phyloP scores from a whole-genome alignment of 106 monocot genomes.

The Platanthera guangdongensis region DNA sequence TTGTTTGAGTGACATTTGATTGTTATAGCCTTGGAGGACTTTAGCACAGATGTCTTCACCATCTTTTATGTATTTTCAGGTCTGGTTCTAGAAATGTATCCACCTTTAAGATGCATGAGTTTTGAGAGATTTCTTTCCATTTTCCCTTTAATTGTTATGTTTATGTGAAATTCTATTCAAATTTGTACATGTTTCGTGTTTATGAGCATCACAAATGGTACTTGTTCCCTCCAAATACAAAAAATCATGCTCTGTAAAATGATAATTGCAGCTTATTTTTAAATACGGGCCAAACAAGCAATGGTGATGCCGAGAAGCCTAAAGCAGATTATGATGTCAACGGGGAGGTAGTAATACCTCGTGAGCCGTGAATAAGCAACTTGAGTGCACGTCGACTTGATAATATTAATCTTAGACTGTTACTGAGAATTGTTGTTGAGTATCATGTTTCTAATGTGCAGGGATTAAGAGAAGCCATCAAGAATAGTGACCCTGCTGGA shows the following conservation, averaged over 20 bases:
- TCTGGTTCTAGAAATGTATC: not conserved
- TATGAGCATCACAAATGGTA: not conserved
- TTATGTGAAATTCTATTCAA: not conserved
- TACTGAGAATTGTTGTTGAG: not conserved
- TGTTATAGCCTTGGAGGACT: not conserved
- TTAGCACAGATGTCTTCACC: not conserved
- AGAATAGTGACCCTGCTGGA: slow-evolving; percentile 54
- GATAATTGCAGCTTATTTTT: slow-evolving; percentile 58
- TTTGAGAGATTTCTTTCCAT: not conserved
- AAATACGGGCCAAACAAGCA: slow-evolving; percentile 46
- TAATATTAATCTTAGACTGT: not conserved
- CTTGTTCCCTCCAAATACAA: not conserved
- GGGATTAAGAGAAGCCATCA: slow-evolving; percentile 97
- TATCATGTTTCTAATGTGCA: slow-evolving; percentile 14
- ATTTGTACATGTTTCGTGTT: not conserved
- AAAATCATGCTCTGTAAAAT: not conserved
- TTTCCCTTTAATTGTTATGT: no score
- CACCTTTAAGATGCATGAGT: not conserved
- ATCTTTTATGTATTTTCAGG: not conserved
- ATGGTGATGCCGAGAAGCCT: slow-evolving; percentile 28
- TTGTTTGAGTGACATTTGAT: not conserved
- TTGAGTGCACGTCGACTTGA: not conserved
- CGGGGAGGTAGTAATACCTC: slow-evolving; percentile 40
- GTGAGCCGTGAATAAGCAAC: not conserved
- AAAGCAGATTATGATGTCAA: slow-evolving; percentile 63